Evolutionary conservation across 257 asterid genomes (phyloP).

Genomic region (Jaltomata sinuosa): DNA sequence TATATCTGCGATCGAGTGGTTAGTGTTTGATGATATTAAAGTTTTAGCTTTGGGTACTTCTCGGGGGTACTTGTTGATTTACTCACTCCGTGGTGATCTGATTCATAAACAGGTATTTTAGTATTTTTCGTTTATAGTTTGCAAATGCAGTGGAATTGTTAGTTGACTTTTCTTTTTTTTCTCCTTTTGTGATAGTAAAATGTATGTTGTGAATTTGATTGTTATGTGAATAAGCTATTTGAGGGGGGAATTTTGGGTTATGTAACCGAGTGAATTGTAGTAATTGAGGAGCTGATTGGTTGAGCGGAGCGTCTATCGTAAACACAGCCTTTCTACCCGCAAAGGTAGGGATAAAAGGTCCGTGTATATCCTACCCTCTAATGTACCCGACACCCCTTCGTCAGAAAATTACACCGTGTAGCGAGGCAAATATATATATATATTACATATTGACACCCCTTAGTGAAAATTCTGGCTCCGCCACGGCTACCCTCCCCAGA

Average conservation of each 20-base stretch:
- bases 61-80: slow-evolving; percentile 64
- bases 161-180: too few species aligned
- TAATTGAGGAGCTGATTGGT: not conserved
- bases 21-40: slow-evolving; percentile 55
- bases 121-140: not conserved
- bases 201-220: not conserved
- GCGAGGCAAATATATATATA: too few species aligned
- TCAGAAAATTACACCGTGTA: too few species aligned
- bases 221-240: not conserved
- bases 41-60: slow-evolving; percentile 87
- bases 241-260: not conserved
- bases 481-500: too few species aligned
- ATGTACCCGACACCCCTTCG: too few species aligned
- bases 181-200: not conserved
- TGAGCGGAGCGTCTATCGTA: too few species aligned
- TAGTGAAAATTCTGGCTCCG: too few species aligned
- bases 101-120: slow-evolving; percentile 71
- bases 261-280: not conserved
- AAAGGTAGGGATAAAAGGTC: too few species aligned
- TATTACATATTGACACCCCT: too few species aligned
- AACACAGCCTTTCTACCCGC: too few species aligned
- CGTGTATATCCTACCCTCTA: too few species aligned
- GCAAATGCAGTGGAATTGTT: not conserved
- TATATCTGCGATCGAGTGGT: slow-evolving; percentile 80
- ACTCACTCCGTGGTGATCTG: slow-evolving; percentile 61